Conservation (phyloP, 2,329 filamentous ascomycete genomes). For the Coniochaeta hoffmannii region DNA sequence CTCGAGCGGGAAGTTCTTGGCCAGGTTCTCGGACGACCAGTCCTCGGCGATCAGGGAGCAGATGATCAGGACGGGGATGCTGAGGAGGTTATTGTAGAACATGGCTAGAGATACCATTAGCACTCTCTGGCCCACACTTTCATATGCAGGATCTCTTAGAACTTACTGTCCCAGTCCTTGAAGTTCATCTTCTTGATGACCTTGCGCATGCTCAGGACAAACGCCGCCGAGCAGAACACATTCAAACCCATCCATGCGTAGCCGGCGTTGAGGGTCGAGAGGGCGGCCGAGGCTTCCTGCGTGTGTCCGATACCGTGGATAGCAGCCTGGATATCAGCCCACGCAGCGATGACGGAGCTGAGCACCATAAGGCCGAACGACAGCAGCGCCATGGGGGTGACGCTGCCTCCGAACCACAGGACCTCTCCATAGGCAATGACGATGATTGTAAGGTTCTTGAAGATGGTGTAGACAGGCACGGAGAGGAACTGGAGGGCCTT, state of each 20-base stretch:
- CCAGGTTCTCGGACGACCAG: conserved; percentile 81
- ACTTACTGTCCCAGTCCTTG: conserved; percentile 98
- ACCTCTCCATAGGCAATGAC: conserved; percentile 98
- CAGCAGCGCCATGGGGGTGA: conserved; percentile 79
- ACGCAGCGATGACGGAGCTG: conserved; percentile 89
- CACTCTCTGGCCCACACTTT: conserved; percentile 3
- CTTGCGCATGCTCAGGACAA: conserved; percentile 91
- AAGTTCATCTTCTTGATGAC: conserved; percentile 99
- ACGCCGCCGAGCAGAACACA: conserved; percentile 87
- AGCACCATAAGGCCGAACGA: conserved; percentile 96
- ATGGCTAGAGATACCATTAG: conserved; percentile 60
- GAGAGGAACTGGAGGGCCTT: conserved; percentile 95
- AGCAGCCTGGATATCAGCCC: conserved; percentile 91
- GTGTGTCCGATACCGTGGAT: conserved; percentile 52
- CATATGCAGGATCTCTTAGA: not conserved
- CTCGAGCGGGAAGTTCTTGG: conserved; percentile 80
- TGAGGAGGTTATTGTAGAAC: conserved; percentile 99
- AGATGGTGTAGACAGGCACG: conserved; percentile 98
- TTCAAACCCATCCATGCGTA: conserved; percentile 99
- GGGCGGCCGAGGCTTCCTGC: conserved; percentile 60
- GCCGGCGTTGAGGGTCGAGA: conserved; percentile 86
- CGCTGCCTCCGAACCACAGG: conserved; percentile 92
- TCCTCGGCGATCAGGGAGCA: conserved; percentile 81
- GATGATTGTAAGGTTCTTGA: conserved; percentile 99
- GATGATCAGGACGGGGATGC: conserved; percentile 82